These are phyloP conservation scores for Aspergillus pseudotamarii DNA, from an alignment of 2,329 filamentous ascomycete species.

Conservation along the genomic window DNA sequence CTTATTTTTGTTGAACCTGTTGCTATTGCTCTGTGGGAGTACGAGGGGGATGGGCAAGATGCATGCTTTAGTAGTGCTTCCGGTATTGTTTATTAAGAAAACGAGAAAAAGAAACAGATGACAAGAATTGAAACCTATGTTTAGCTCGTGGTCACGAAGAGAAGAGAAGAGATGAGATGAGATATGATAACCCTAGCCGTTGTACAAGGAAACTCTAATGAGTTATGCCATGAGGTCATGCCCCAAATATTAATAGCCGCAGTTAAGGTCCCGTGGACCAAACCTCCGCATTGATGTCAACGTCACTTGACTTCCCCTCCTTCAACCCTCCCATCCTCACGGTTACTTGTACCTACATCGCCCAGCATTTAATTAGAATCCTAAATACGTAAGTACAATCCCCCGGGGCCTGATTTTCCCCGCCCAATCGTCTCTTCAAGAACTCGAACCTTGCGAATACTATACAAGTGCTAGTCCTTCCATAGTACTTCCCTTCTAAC, in stretches of 20 bases:
- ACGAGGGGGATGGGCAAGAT: not conserved
- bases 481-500: not conserved
- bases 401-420: not conserved
- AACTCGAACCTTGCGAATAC: not conserved
- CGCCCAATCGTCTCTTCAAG: not conserved
- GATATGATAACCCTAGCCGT: not conserved
- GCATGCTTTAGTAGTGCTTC: not conserved
- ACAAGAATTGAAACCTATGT: not conserved
- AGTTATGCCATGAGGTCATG: not conserved
- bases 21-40: slow-evolving; percentile 5
- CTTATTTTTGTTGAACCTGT: slow-evolving; percentile 3
- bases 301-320: slow-evolving; percentile 6
- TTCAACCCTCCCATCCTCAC: not conserved
- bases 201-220: not conserved
- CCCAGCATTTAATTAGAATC: not conserved
- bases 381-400: not conserved
- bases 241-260: not conserved
- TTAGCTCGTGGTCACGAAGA: not conserved
- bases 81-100: not conserved
- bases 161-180: not conserved
- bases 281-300: slow-evolving; percentile 1
- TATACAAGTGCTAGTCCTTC: not conserved
- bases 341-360: not conserved
- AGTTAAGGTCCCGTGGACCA: slow-evolving; percentile 5
- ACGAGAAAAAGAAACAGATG: not conserved